Evolutionary conservation across 306 rosid genomes (phyloP), one percentile per base, ranked within the genome.

Genomic region (Luffa aegyptiaca): DNA sequence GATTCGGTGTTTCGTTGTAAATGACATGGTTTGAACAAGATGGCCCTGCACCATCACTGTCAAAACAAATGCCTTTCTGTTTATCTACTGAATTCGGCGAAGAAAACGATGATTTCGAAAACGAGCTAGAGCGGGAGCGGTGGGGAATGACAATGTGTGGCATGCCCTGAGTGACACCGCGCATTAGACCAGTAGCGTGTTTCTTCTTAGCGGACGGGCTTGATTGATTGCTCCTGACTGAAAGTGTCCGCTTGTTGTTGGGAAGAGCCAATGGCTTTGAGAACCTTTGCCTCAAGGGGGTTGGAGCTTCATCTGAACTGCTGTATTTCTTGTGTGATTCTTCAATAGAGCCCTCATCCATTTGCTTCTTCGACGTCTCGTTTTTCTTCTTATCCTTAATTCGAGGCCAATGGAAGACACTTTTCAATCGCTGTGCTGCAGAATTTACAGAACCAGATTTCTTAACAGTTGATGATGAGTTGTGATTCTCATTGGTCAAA

Each of bases 161-260:
- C 49, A 87, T 64, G 49, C 93, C 86, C 81, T 91, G 97, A 88
- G 88, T 75, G 14, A 88, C 90, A 31, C 96, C 95, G 26, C 85
- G 91, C 82, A 85, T 84, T 57, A 91, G 48, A 33, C 97, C 98
- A 1, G 93, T 88, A 21, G 98, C 98, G 53, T 92, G 88, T 52
- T 92, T 95, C 86, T 95, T 95, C 88, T 93, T 95, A 10, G 97
- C 97, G 12, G 93, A 84, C n/a, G 99, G 99, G 87, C 99, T 95
- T 33, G 99, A 89, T 31, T 91, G 97, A 71, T 91, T 76, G 72
- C 97, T 95, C 83, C 99, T 85, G 0, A 91, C 97, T 3, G 97
- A 84, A 14, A 93, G 97, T n/a, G 96, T 88, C 78, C 99, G 81
- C 77, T 95, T 95, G 90, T 95, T 73, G 85, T 79, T 92, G 18